A percentile compares a stretch with the other conserved stretches of the same genome.
These are phyloP conservation scores for Penicillium freii DNA, from an alignment of 2,329 filamentous ascomycete species.

Conservation along the genomic window DNA sequence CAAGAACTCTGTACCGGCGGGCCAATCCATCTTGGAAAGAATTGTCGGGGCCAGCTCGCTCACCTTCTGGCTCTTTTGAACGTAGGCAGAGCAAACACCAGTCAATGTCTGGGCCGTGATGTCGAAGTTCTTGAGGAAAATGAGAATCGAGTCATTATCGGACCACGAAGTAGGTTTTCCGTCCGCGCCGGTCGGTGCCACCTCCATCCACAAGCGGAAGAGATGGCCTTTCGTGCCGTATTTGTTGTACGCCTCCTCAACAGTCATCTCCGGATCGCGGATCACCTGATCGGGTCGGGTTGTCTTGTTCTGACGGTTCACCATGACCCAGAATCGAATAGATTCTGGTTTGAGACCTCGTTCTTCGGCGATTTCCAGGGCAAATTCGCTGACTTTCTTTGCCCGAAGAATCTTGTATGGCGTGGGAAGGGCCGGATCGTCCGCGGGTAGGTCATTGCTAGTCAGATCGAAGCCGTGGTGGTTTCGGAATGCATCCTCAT, in stretches of 20 bases:
- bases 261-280: conserved; percentile 69
- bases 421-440: conserved; percentile 68
- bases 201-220: conserved; percentile 85
- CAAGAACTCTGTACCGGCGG: conserved; percentile 66
- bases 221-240: conserved; percentile 65
- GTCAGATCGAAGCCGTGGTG: conserved; percentile 84
- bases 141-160: conserved; percentile 63
- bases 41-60: conserved; percentile 78
- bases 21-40: conserved; percentile 80
- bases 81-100: conserved; percentile 81
- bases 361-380: conserved; percentile 67
- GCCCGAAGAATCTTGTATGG: conserved; percentile 70
- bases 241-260: conserved; percentile 71
- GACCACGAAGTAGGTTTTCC: conserved; percentile 68
- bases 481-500: conserved; percentile 73
- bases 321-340: conserved; percentile 92
- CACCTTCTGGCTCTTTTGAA: conserved; percentile 83
- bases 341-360: conserved; percentile 65
- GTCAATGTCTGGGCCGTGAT: conserved; percentile 69
- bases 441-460: conserved; percentile 60
- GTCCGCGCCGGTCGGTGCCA: conserved; percentile 65
- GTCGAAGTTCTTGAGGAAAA: conserved; percentile 94
- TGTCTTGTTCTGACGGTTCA: conserved; percentile 97
- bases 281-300: conserved; percentile 86
- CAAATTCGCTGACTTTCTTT: conserved; percentile 75